phyloP scores from a whole-genome alignment of 768 basidiomycete species.

The Hypholoma sublateritium region DNA sequence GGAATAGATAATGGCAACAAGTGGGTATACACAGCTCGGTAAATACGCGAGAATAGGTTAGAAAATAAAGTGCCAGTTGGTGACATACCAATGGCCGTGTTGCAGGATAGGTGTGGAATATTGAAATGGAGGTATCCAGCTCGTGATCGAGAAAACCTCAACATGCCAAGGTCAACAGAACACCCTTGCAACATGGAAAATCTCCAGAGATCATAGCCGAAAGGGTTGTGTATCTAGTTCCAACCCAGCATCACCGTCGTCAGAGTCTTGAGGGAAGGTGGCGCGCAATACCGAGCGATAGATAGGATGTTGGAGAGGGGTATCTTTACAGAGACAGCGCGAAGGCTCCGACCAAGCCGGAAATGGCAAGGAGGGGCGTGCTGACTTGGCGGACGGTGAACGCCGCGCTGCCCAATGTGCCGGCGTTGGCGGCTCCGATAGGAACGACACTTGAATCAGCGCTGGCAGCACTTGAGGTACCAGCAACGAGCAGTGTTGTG shows the following conservation, averaged over 20 bases:
- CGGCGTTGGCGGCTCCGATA: conserved; percentile 48
- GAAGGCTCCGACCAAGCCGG: conserved; percentile 39
- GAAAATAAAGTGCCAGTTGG: conserved; percentile 13
- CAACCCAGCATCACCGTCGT: conserved; percentile 16
- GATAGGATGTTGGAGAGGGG: conserved; percentile 11
- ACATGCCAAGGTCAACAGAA: conserved; percentile 19
- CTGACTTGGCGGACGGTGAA: conserved; percentile 36
- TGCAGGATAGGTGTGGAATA: background rate
- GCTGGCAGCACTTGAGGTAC: conserved; percentile 4
- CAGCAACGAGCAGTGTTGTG: background rate
- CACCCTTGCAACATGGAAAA: conserved; percentile 14
- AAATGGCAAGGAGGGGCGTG: conserved; percentile 40
- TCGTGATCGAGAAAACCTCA: conserved; percentile 21
- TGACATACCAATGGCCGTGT: conserved; percentile 9
- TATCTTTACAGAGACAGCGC: conserved; percentile 37
- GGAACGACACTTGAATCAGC: conserved; percentile 21
- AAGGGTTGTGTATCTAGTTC: conserved; percentile 13
- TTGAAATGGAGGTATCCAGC: conserved; percentile 24
- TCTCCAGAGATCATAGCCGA: conserved; percentile 24
- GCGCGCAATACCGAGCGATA: background rate
- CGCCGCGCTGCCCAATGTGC: conserved; percentile 35
- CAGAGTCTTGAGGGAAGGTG: conserved; percentile 11
- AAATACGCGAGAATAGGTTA: conserved; percentile 14
- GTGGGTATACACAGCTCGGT: conserved; percentile 20
- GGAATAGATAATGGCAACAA: conserved; percentile 4